A percentile compares a stretch with the other conserved stretches of the same genome.
Evolutionary conservation across 2,329 filamentous ascomycete genomes (phyloP).

Genomic region (Pseudogymnoascus pannorum): DNA sequence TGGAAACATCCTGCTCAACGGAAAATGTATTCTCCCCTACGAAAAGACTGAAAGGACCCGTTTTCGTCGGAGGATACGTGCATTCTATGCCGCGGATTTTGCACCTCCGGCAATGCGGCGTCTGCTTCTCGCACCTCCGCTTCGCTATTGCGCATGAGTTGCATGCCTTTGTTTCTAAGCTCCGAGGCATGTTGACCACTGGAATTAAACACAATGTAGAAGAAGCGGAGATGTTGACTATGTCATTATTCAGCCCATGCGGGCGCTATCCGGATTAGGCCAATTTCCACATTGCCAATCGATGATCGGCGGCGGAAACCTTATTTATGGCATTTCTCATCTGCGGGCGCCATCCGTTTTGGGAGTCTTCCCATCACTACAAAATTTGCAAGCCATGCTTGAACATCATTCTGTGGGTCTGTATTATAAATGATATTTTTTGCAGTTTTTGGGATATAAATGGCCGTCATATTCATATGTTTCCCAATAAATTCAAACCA

Average conservation of each 20-base stretch:
- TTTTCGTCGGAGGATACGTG: conserved; percentile 13
- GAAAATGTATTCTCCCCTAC: neutral
- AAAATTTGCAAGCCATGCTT: neutral
- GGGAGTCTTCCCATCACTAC: neutral
- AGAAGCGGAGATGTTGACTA: neutral
- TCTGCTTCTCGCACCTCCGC: conserved; percentile 15
- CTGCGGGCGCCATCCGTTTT: neutral
- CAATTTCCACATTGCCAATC: neutral
- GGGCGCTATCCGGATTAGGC: neutral
- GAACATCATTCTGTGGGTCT: neutral
- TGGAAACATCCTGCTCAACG: neutral
- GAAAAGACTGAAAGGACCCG: neutral
- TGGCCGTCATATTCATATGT: neutral
- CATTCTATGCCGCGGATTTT: conserved; percentile 11
- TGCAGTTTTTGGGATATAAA: too few relatives aligned
- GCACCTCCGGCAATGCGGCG: conserved; percentile 13
- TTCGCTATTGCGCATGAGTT: conserved; percentile 13
- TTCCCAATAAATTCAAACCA: neutral
- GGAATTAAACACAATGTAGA: neutral
- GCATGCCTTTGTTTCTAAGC: conserved; percentile 13
- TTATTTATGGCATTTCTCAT: neutral
- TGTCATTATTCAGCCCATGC: neutral
- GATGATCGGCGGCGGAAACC: neutral
- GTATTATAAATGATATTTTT: neutral
- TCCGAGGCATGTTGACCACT: conserved; percentile 2